Conservation (phyloP, 257 asterid species). For the Solanum megistacrolobum region DNA sequence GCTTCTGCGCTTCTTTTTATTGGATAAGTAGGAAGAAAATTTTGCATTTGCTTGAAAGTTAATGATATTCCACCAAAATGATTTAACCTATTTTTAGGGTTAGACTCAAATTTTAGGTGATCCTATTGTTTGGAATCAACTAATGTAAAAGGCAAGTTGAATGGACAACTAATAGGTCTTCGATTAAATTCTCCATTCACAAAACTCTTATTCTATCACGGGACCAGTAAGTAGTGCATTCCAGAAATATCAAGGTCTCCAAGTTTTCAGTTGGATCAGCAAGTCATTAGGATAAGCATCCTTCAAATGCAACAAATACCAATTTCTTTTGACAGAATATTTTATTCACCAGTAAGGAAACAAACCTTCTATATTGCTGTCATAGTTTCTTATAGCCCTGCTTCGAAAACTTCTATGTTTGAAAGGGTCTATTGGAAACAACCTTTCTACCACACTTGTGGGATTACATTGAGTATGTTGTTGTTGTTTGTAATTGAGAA, state of each 20-base stretch:
- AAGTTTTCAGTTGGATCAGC: background rate
- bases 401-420: background rate
- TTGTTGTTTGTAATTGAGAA: background rate
- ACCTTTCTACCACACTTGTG: background rate
- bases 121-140: background rate
- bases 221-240: background rate
- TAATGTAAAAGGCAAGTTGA: background rate
- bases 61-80: background rate
- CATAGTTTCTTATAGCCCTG: background rate
- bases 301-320: background rate
- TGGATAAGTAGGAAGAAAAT: background rate
- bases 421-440: background rate
- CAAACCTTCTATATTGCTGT: background rate
- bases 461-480: background rate
- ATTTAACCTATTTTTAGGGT: background rate
- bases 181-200: background rate
- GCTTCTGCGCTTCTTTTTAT: background rate
- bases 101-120: background rate
- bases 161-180: background rate
- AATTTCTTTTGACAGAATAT: background rate
- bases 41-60: background rate
- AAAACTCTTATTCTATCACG: background rate
- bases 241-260: background rate
- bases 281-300: background rate
- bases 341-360: background rate